These are phyloP conservation scores for Calophaca sinica DNA, from an alignment of 306 rosid species.

Conservation along the genomic window DNA sequence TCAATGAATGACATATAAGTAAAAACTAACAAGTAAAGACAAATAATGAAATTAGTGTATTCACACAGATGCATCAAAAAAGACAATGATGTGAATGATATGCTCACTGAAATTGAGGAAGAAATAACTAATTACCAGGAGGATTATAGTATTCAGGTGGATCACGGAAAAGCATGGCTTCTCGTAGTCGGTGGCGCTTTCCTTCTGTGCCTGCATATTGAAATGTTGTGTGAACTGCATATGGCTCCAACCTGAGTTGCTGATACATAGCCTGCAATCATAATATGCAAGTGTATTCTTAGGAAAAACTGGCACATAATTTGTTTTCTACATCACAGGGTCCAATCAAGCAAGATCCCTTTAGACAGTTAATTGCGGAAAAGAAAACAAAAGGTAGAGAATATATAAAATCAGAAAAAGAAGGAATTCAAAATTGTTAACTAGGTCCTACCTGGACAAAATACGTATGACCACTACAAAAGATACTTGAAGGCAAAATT, in stretches of 20 bases:
- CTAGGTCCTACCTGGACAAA: constrained; percentile 81
- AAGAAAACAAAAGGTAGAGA: constrained; percentile 37
- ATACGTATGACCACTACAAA: constrained; percentile 97
- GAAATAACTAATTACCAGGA: constrained; percentile 59
- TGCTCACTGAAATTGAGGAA: constrained; percentile 34
- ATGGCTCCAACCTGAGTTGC: constrained; percentile 86
- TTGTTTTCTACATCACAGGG: constrained; percentile 19
- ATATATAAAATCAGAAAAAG: constrained; percentile 15
- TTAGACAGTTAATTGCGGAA: constrained; percentile 23
- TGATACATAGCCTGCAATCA: constrained; percentile 80
- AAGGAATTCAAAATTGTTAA: constrained; percentile 20
- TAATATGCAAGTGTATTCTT: constrained; percentile 42
- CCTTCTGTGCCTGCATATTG: constrained; percentile 94
- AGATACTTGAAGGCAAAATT: constrained; percentile 85
- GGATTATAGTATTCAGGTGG: constrained; percentile 91
- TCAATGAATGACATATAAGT: constrained; percentile 8
- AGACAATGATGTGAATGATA: constrained; percentile 22
- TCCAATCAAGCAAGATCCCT: constrained; percentile 38
- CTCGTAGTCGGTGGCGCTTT: constrained; percentile 95
- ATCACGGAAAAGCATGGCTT: constrained; percentile 87
- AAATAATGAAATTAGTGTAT: constrained; percentile 18
- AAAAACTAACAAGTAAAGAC: constrained; percentile 14
- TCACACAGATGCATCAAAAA: constrained; percentile 24
- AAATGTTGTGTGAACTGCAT: constrained; percentile 95
- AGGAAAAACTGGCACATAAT: constrained; percentile 11